Evolutionary conservation across 306 rosid species (phyloP), one percentile per base, ranked within the genome.

Genomic region (Malus sieversii): DNA sequence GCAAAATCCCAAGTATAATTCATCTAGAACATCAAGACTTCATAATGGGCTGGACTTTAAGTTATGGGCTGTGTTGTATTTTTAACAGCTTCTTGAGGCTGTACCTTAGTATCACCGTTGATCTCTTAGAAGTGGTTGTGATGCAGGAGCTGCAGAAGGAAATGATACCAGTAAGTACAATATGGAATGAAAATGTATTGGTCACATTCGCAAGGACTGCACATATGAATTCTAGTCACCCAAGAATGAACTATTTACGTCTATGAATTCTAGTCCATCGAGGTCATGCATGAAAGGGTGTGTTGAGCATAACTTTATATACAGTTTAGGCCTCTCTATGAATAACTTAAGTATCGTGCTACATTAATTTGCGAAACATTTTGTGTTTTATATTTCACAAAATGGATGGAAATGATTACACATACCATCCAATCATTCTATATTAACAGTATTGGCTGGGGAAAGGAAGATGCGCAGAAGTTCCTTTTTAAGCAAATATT

Each of bases 111-210:
- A 76, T 88, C 87, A 88, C 71, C 85, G 77, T 75, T 79, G 84
- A 59, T 90, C 87, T 4, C 78, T 70, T 57, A 92, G 72, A 79
- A 88, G 93, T 8, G 93, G 88, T 77, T 83, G 86, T 44, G 86
- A 84, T 74, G 83, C 87, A 27, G 83, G 8, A 72, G 66, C 93
- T 86, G 90, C 87, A 80, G 53, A 76, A 79, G n/a, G 57, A 76
- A 10, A 55, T 40, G 73, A 52, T 73, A 62, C 57, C 33, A 33
- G 64, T 72, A 25, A 55, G 18, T 1, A 12, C 33, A 55, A 30
- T 30, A 10, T 27, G 35, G 11, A 70, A 23, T 22, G 30, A 59
- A 22, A 59, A 23, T 71, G 45, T 20, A 8, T 2, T 52, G 29
- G 61, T 6, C 42, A n/a, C 1, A 22, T 32, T 53, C 12, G 20